Percentiles rank a stretch among this genome's conserved stretches.
Conservation (phyloP, 2,329 filamentous ascomycete species). For the Hymenoscyphus albidus region DNA sequence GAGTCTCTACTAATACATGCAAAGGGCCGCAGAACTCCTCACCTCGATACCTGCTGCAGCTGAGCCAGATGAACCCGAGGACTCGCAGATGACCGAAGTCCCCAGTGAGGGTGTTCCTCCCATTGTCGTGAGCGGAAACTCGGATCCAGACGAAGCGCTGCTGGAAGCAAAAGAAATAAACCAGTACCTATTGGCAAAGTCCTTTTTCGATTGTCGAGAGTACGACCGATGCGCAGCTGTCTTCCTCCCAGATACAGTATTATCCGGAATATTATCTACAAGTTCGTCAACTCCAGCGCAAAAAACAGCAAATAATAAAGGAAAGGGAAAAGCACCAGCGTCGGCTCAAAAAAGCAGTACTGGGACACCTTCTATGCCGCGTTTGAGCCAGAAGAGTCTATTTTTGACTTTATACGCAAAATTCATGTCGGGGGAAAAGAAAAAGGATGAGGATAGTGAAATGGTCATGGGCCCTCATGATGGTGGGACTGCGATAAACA, state of each 20-base stretch:
- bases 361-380: constrained; percentile 42
- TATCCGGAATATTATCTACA: constrained; percentile 59
- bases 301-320: constrained; percentile 44
- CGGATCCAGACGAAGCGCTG: constrained; percentile 67
- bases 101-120: constrained; percentile 47
- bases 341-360: constrained; percentile 14
- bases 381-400: constrained; percentile 82
- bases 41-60: constrained; percentile 67
- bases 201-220: constrained; percentile 92
- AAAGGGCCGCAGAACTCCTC: constrained; percentile 89
- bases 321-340: constrained; percentile 56
- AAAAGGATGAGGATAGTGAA: constrained; percentile 92
- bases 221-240: constrained; percentile 90
- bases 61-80: constrained; percentile 48
- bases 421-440: constrained; percentile 89
- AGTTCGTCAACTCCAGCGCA: constrained; percentile 38
- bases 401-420: constrained; percentile 92
- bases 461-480: constrained; percentile 96
- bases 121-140: constrained; percentile 51
- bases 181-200: constrained; percentile 85
- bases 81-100: constrained; percentile 54
- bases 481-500: constrained; percentile 77
- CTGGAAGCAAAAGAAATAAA: constrained; percentile 77
- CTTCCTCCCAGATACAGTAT: constrained; percentile 75
- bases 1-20: constrained; percentile 18